Percentiles rank a stretch among this genome's conserved stretches.
Conservation (phyloP, 2,329 filamentous ascomycete species). For the Fusarium sp. region DNA sequence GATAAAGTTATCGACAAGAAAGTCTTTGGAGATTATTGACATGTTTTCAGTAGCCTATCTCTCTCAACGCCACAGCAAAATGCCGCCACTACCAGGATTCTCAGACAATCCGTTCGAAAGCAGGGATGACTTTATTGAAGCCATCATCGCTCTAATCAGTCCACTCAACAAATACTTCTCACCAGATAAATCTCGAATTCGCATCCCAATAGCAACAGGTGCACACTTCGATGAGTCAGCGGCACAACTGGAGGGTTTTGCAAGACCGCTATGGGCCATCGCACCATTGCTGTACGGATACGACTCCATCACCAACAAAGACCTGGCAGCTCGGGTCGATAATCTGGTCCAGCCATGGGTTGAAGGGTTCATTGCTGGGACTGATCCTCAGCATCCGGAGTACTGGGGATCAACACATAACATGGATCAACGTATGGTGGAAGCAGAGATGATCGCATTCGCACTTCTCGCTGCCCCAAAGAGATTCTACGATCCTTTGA, state of each 20-base stretch:
- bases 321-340: conserved; percentile 6
- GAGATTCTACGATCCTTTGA: conserved; percentile 51
- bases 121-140: conserved; percentile 54
- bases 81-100: conserved; percentile 57
- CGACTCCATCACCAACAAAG: conserved; percentile 46
- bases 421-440: conserved; percentile 67
- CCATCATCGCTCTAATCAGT: conserved; percentile 52
- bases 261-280: conserved; percentile 56
- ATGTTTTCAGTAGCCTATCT: not conserved
- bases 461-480: conserved; percentile 60
- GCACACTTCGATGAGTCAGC: conserved; percentile 60
- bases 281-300: conserved; percentile 57
- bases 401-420: conserved; percentile 64
- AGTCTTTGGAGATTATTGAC: not conserved
- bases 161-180: conserved; percentile 55
- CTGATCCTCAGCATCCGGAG: conserved; percentile 52
- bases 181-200: conserved; percentile 52
- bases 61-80: conserved; percentile 30
- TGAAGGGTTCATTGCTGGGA: conserved; percentile 50
- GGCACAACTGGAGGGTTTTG: conserved; percentile 62
- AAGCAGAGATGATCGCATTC: conserved; percentile 65
- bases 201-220: conserved; percentile 54
- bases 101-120: conserved; percentile 57
- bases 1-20: not conserved
- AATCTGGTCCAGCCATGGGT: conserved; percentile 50